phyloP scores from a whole-genome alignment of 495 filamentous ascomycete genomes.

The Xylaria sp. region DNA sequence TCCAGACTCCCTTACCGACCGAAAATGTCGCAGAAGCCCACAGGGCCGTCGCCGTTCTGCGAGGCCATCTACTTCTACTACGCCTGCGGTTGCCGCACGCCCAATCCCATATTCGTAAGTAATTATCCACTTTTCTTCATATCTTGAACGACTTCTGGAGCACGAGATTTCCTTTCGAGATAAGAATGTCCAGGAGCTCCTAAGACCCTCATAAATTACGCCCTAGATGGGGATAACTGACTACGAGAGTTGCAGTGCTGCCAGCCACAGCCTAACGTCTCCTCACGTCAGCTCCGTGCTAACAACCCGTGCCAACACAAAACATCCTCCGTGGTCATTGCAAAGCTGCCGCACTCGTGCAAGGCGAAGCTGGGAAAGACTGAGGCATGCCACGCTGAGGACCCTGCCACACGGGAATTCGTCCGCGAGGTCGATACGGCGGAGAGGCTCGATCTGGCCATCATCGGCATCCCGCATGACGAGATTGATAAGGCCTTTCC shows the following conservation, averaged over 20 bases:
- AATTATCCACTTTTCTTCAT: too few species aligned
- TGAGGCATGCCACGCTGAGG: background rate
- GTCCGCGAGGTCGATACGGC: slow-evolving; percentile 19
- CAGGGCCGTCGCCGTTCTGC: background rate
- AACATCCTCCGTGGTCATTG: background rate
- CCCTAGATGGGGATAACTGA: too few species aligned
- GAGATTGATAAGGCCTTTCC: slow-evolving; percentile 1
- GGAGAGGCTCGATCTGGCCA: slow-evolving; percentile 8
- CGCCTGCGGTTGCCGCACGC: slow-evolving; percentile 20
- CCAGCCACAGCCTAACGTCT: background rate
- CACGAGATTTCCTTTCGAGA: too few species aligned
- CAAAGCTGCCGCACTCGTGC: slow-evolving; percentile 18
- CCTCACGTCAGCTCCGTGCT: background rate
- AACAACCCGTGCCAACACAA: slow-evolving; percentile 17
- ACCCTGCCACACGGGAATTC: slow-evolving; percentile 6
- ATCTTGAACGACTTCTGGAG: too few species aligned
- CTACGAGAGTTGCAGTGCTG: slow-evolving; percentile 6
- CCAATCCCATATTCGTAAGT: slow-evolving; percentile 5
- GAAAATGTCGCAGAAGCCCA: background rate
- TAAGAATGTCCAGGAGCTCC: too few species aligned
- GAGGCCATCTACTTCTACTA: slow-evolving; percentile 16
- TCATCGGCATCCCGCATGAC: background rate
- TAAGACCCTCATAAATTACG: too few species aligned
- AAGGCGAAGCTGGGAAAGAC: background rate
- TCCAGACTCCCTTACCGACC: background rate